phyloP scores from a whole-genome alignment of 2,329 filamentous ascomycete species.

The Stromatinia cepivora region DNA sequence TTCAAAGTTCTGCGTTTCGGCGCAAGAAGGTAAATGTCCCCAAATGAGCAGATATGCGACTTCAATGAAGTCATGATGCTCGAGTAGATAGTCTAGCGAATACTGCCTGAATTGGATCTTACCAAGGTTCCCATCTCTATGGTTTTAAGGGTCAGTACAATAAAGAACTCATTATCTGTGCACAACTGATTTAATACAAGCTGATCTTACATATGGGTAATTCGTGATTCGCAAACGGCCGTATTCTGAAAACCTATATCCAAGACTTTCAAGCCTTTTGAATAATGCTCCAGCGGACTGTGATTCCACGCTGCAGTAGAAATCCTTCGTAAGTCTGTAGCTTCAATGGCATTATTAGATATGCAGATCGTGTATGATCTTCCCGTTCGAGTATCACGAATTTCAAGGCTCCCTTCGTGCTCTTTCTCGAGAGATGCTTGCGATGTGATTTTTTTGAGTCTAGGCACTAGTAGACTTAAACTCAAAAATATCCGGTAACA shows the following conservation, averaged over 20 bases:
- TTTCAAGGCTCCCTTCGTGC: no score
- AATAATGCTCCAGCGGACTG: neutral
- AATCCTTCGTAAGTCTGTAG: no score
- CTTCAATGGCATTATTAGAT: no score
- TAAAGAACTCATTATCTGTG: no score
- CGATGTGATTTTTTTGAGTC: no score
- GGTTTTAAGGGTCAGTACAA: neutral
- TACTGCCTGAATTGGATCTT: conserved; percentile 6
- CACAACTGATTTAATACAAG: no score
- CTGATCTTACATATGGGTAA: conserved; percentile 1
- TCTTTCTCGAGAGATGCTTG: no score
- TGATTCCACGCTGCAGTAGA: no score
- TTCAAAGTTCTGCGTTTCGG: neutral
- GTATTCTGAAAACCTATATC: conserved; percentile 3
- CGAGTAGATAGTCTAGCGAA: neutral
- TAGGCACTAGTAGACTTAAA: no score
- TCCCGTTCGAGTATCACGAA: no score
- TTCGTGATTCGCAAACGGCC: neutral
- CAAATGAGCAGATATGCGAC: conserved; percentile 4
- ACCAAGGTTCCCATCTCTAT: conserved; percentile 2
- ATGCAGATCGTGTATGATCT: no score
- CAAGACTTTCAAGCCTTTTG: neutral
- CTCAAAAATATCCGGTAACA: no score
- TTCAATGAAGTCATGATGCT: neutral
- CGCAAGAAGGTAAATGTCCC: conserved; percentile 9